Conservation (phyloP, 805 yeast species). For the Wickerhamiella musiphila region DNA sequence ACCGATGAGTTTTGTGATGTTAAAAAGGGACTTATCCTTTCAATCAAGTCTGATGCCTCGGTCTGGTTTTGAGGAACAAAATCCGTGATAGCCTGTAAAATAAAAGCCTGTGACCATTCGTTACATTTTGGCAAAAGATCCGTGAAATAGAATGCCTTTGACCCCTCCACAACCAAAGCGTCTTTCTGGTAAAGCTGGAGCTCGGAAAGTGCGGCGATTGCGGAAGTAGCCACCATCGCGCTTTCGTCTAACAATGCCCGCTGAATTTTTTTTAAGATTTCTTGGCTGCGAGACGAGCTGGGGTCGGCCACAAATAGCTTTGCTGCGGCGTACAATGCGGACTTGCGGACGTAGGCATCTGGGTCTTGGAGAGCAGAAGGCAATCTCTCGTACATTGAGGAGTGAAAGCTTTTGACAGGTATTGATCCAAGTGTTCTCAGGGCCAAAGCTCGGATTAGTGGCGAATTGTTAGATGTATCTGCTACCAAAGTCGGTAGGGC, state of each 20-base stretch:
- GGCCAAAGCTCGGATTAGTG: conserved; percentile 40
- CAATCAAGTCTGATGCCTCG: conserved; percentile 52
- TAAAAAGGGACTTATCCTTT: conserved; percentile 45
- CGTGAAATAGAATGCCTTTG: conserved; percentile 29
- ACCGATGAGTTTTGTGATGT: conserved; percentile 73
- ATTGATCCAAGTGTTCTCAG: conserved; percentile 47
- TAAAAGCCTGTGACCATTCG: conserved; percentile 57
- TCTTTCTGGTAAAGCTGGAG: conserved; percentile 40
- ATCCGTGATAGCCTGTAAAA: conserved; percentile 46
- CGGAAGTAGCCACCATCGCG: conserved; percentile 49
- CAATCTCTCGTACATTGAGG: conserved; percentile 28
- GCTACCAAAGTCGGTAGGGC: conserved; percentile 38
- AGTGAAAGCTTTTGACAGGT: conserved; percentile 33
- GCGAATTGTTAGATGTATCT: conserved; percentile 34
- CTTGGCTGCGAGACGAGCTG: conserved; percentile 26
- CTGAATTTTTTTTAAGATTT: conserved; percentile 33
- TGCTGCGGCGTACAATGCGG: conserved; percentile 55
- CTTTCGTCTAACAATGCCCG: conserved; percentile 37
- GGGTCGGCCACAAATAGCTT: conserved; percentile 44
- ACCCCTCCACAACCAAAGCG: conserved; percentile 34
- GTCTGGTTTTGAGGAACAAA: conserved; percentile 54
- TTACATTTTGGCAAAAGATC: conserved; percentile 26
- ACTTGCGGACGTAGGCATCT: conserved; percentile 45
- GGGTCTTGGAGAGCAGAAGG: conserved; percentile 26
- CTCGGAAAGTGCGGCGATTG: conserved; percentile 47